Conservation (phyloP, 2,329 filamentous ascomycete genomes). For the Neurospora sp. region DNA sequence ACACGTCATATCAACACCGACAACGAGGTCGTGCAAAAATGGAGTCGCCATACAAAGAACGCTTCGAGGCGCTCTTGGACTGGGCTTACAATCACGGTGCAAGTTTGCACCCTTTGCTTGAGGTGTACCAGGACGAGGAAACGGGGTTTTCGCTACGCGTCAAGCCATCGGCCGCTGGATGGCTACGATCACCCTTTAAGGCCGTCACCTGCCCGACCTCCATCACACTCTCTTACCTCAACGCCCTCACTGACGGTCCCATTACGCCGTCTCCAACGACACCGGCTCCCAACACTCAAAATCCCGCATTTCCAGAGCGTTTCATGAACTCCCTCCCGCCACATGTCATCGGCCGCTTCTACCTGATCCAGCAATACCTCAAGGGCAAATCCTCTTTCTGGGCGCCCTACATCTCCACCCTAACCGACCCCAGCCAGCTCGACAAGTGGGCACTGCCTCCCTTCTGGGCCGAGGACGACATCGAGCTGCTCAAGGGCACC, state of each 20-base stretch:
- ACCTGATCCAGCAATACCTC: constrained; percentile 59
- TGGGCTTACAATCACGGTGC: constrained; percentile 41
- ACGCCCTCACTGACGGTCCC: constrained; percentile 33
- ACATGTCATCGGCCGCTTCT: constrained; percentile 56
- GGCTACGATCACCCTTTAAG: constrained; percentile 27
- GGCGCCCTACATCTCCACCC: constrained; percentile 55
- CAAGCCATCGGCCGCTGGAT: constrained; percentile 17
- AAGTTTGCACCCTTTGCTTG: constrained; percentile 38
- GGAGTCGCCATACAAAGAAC: constrained; percentile 16
- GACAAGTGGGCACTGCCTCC: constrained; percentile 46
- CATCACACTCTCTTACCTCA: constrained; percentile 49
- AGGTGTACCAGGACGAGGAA: constrained; percentile 40
- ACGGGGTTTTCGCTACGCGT: constrained; percentile 48
- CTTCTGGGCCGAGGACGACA: constrained; percentile 54
- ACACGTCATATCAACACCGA: neutral
- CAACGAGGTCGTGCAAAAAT: constrained; percentile 11
- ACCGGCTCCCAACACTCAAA: constrained; percentile 7
- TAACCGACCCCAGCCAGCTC: constrained; percentile 51
- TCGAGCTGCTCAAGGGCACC: constrained; percentile 45
- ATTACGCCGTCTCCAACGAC: constrained; percentile 14
- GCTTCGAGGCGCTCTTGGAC: constrained; percentile 28
- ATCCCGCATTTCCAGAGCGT: constrained; percentile 31
- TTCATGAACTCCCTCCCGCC: constrained; percentile 43
- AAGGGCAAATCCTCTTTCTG: constrained; percentile 50
- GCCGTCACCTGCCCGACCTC: constrained; percentile 44